Evolutionary conservation across 257 asterid genomes (phyloP).

Genomic region (Vinca minor): DNA sequence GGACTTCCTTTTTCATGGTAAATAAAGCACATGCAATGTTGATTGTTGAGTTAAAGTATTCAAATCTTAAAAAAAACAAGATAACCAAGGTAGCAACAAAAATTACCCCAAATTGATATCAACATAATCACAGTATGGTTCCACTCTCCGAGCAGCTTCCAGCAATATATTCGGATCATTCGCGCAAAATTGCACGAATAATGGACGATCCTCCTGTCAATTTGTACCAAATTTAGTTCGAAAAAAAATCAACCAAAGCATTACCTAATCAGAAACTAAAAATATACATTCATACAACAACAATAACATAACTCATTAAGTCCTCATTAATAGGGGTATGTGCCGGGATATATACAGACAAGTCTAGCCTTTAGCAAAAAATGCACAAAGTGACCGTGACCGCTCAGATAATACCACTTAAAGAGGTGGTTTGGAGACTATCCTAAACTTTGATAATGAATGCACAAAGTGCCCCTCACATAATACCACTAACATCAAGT

Average conservation of each 20-base stretch:
- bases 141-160: slow-evolving; percentile 84
- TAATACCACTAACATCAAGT: no score
- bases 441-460: no score
- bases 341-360: no score
- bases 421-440: no score
- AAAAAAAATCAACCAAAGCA: slow-evolving; percentile 2
- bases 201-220: slow-evolving; percentile 84
- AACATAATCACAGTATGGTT: slow-evolving; percentile 75
- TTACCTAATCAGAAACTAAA: slow-evolving; percentile 4
- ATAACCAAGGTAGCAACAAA: neutral
- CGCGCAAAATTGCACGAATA: slow-evolving; percentile 95
- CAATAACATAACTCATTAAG: no score
- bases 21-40: neutral
- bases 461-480: no score
- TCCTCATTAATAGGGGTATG: no score
- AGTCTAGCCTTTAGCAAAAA: no score
- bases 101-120: slow-evolving; percentile 89
- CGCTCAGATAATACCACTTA: no score
- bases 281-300: no score
- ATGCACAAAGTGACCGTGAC: no score
- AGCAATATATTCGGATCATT: slow-evolving; percentile 79
- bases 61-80: neutral
- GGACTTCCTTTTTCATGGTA: neutral
- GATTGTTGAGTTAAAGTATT: neutral
- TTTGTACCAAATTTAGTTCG: slow-evolving; percentile 2